These are phyloP conservation scores for Phytopythium oedochilum DNA, from an alignment of 352 stramenopile genomes.

Conservation along the genomic window DNA sequence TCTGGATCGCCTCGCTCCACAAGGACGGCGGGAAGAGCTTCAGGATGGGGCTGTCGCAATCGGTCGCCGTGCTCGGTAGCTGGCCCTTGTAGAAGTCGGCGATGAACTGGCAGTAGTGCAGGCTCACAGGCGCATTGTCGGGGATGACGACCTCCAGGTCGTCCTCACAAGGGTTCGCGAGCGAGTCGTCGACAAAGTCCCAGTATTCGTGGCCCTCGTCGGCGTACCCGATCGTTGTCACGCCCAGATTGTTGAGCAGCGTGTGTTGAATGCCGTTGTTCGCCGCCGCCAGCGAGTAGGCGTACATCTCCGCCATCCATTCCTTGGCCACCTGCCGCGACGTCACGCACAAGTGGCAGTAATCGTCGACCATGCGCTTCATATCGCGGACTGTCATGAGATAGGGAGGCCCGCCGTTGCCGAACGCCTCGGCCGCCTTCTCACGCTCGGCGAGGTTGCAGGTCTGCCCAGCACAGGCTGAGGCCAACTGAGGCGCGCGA, in stretches of 20 bases:
- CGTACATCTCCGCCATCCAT: slow-evolving; percentile 60
- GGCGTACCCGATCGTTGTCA: slow-evolving; percentile 29
- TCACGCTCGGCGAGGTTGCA: slow-evolving; percentile 26
- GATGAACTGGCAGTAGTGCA: slow-evolving; percentile 54
- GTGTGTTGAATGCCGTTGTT: slow-evolving; percentile 59
- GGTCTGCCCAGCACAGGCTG: slow-evolving; percentile 24
- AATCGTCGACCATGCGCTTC: slow-evolving; percentile 40
- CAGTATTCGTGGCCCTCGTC: slow-evolving; percentile 27
- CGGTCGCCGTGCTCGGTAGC: slow-evolving; percentile 31
- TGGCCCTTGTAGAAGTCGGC: slow-evolving; percentile 49
- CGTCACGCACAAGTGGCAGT: slow-evolving; percentile 36
- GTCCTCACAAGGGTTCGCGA: slow-evolving; percentile 38
- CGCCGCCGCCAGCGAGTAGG: slow-evolving; percentile 36
- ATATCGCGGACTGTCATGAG: slow-evolving; percentile 48
- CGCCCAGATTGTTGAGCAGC: slow-evolving; percentile 32
- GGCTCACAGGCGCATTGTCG: slow-evolving; percentile 24
- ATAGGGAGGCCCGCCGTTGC: slow-evolving; percentile 39
- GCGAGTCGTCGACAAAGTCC: slow-evolving; percentile 25
- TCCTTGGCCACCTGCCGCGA: slow-evolving; percentile 25
- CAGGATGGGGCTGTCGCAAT: slow-evolving; percentile 37
- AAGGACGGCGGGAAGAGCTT: slow-evolving; percentile 31
- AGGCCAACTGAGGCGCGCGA: slow-evolving; percentile 18
- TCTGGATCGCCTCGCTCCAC: slow-evolving; percentile 14
- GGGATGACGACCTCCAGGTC: slow-evolving; percentile 31
- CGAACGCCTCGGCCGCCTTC: slow-evolving; percentile 39